Percentiles rank a stretch among this genome's conserved stretches.
These are phyloP conservation scores for Knoxdaviesia capensis DNA, from an alignment of 2,329 filamentous ascomycete species.

Conservation along the genomic window DNA sequence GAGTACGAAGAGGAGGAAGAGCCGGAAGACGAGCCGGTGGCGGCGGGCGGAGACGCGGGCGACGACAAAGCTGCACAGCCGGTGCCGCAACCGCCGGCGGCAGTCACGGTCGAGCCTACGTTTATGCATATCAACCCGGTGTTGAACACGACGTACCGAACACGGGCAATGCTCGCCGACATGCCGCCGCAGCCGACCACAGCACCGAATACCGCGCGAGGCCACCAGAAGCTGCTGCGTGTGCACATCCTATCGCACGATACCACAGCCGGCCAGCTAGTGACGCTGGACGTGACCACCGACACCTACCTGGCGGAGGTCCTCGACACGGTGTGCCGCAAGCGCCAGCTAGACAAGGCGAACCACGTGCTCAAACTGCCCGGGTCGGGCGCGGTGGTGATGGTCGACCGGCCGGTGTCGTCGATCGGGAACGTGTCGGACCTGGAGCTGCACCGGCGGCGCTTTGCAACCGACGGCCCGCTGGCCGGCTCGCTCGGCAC, in stretches of 20 bases:
- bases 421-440: constrained; percentile 58
- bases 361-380: constrained; percentile 62
- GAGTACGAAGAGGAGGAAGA: constrained; percentile 36
- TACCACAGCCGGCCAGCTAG: constrained; percentile 49
- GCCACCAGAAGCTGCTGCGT: constrained; percentile 49
- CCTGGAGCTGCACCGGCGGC: constrained; percentile 53
- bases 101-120: constrained; percentile 5
- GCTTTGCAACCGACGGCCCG: constrained; percentile 56
- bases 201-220: constrained; percentile 26
- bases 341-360: constrained; percentile 59
- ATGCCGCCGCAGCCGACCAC: constrained; percentile 27
- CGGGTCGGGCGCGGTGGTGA: constrained; percentile 52
- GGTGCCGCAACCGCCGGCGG: constrained; percentile 19
- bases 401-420: constrained; percentile 58
- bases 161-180: constrained; percentile 30
- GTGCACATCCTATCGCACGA: constrained; percentile 55
- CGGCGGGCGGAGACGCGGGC: constrained; percentile 9
- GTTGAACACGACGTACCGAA: constrained; percentile 37
- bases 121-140: constrained; percentile 27
- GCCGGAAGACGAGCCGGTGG: constrained; percentile 9
- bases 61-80: constrained; percentile 11
- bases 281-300: constrained; percentile 57
- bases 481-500: constrained; percentile 48
- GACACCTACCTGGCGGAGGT: constrained; percentile 72
- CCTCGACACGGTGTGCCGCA: constrained; percentile 57